phyloP scores from a whole-genome alignment of 164 flowering plant species.

The Macadamia tetraphylla region DNA sequence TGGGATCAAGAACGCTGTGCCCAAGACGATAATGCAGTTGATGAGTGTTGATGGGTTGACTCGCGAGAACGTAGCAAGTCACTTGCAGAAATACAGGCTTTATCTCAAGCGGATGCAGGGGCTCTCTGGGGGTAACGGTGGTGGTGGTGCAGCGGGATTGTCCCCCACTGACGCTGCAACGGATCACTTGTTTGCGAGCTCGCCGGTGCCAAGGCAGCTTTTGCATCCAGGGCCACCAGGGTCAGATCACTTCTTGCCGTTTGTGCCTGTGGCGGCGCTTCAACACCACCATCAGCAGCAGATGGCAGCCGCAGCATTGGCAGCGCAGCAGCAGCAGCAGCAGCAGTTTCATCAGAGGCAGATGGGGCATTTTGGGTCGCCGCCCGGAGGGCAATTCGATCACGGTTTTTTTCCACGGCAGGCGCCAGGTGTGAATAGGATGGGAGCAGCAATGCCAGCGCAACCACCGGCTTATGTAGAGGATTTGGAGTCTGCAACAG shows the following conservation, averaged over 20 bases:
- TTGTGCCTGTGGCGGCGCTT: constrained; percentile 50
- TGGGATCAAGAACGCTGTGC: constrained; percentile 98
- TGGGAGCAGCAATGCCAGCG: constrained; percentile 39
- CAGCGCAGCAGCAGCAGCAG: constrained; percentile 39
- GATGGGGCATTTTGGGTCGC: constrained; percentile 67
- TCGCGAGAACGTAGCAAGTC: constrained; percentile 96
- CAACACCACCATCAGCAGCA: constrained; percentile 58
- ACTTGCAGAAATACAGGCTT: constrained; percentile 87
- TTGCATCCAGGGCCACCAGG: constrained; percentile 42
- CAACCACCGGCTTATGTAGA: constrained; percentile 39
- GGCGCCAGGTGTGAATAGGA: constrained; percentile 43
- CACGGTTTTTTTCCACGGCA: constrained; percentile 55
- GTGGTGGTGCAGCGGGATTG: constrained; percentile 20
- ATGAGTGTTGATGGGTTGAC: constrained; percentile 99
- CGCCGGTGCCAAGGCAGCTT: constrained; percentile 85
- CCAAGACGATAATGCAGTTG: constrained; percentile 98
- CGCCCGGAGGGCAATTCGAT: constrained; percentile 68
- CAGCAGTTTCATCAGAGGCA: constrained; percentile 49
- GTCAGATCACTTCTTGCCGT: constrained; percentile 68
- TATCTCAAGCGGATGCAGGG: constrained; percentile 96
- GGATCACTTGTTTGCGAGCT: constrained; percentile 80
- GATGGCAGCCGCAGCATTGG: constrained; percentile 46
- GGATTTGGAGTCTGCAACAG: constrained; percentile 54
- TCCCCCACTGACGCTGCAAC: constrained; percentile 55
- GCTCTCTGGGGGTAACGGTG: constrained; percentile 42